These are phyloP conservation scores for Epichloe sibirici DNA, from an alignment of 2,329 filamentous ascomycete species.

Conservation along the genomic window DNA sequence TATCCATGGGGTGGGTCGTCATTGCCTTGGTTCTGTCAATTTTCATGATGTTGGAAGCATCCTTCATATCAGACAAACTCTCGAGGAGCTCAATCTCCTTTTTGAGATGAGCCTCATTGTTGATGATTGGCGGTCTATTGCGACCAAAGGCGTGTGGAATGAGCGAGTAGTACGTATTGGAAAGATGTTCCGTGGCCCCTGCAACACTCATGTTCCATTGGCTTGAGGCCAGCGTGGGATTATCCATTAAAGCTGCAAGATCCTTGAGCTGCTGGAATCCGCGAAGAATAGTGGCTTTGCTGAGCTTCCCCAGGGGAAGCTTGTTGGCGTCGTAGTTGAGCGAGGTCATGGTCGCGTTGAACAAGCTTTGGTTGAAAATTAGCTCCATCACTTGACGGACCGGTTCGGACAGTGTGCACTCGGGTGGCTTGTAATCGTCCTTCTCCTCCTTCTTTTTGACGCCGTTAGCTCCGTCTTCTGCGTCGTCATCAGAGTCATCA, in stretches of 20 bases:
- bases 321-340: constrained; percentile 66
- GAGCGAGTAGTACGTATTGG: constrained; percentile 67
- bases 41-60: constrained; percentile 67
- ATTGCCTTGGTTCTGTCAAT: constrained; percentile 36
- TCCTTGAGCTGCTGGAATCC: constrained; percentile 71
- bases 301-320: constrained; percentile 67
- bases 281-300: constrained; percentile 60
- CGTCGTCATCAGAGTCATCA: constrained; percentile 45
- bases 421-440: constrained; percentile 24
- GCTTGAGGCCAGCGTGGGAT: constrained; percentile 32
- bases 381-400: constrained; percentile 62
- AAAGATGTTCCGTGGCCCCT: constrained; percentile 47
- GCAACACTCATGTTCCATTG: constrained; percentile 27
- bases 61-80: constrained; percentile 74
- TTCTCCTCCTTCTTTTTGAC: constrained; percentile 26
- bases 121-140: constrained; percentile 57
- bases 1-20: constrained; percentile 53
- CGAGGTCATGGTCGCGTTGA: constrained; percentile 51
- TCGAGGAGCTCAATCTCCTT: constrained; percentile 70
- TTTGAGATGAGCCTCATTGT: constrained; percentile 45
- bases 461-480: constrained; percentile 10
- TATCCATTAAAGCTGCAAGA: constrained; percentile 53
- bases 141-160: constrained; percentile 78
- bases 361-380: constrained; percentile 71
- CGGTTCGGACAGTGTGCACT: constrained; percentile 45